Percentiles rank a stretch among this genome's conserved stretches.
Evolutionary conservation across 1,284 basidiomycete species (phyloP).

Genomic region (Ganoderma meredithae): DNA sequence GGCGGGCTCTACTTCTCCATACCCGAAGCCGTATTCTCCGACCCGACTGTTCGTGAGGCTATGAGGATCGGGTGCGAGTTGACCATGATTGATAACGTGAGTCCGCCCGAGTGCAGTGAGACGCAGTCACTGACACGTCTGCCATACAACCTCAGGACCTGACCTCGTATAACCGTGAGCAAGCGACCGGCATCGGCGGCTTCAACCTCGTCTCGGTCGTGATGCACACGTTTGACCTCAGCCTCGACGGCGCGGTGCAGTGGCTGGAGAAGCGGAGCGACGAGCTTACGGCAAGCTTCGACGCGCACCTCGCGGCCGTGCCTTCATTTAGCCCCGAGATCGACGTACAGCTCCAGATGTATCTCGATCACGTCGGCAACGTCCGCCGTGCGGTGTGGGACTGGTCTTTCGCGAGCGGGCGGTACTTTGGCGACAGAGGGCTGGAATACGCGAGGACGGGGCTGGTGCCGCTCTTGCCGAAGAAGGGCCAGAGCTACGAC

Average conservation of each 20-base stretch:
- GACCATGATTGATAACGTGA: conserved; percentile 41
- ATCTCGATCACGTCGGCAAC: conserved; percentile 39
- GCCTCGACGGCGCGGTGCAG: conserved; percentile 44
- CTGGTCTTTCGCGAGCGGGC: conserved; percentile 45
- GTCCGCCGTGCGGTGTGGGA: conserved; percentile 42
- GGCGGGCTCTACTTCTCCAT: conserved; percentile 44
- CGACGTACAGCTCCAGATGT: conserved; percentile 33
- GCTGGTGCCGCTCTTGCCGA: conserved; percentile 20
- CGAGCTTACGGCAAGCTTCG: conserved; percentile 37
- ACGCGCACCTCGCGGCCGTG: conserved; percentile 33
- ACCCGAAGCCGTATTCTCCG: conserved; percentile 43
- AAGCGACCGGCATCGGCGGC: conserved; percentile 43
- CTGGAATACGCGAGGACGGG: conserved; percentile 28
- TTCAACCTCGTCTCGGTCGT: conserved; percentile 46
- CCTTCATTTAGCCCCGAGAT: conserved; percentile 21
- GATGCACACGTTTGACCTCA: conserved; percentile 38
- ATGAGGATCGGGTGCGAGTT: conserved; percentile 27
- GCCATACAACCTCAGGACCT: conserved; percentile 32
- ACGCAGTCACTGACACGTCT: not conserved
- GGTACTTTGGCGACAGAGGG: conserved; percentile 45
- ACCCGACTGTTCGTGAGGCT: conserved; percentile 43
- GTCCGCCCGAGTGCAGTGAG: conserved; percentile 13
- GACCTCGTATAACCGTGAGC: conserved; percentile 48
- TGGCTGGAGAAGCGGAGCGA: conserved; percentile 41
- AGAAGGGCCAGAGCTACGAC: not conserved